Conservation (phyloP, 1,139 yeast species). For the Scheffersomyces lignicola region DNA sequence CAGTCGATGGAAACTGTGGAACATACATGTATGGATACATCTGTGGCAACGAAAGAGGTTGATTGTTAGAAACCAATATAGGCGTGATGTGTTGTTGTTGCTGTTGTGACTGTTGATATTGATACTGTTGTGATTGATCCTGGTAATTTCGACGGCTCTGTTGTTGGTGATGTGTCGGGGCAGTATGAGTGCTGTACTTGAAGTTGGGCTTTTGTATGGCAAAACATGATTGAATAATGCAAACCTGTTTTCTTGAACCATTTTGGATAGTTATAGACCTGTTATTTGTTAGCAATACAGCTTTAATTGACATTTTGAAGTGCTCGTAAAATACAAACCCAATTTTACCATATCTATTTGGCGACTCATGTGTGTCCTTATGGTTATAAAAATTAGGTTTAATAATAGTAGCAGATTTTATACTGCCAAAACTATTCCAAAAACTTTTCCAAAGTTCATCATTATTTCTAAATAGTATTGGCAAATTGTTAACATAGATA, state of each 20-base stretch:
- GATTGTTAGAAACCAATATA: background rate
- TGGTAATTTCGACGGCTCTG: conserved; percentile 1
- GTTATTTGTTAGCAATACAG: conserved; percentile 41
- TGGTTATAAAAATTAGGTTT: conserved; percentile 40
- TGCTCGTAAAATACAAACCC: conserved; percentile 44
- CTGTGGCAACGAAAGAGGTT: background rate
- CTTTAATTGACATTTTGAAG: conserved; percentile 40
- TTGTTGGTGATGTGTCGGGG: conserved; percentile 8
- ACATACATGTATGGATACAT: background rate
- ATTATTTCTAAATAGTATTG: conserved; percentile 41
- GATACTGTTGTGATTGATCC: conserved; percentile 2
- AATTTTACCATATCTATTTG: conserved; percentile 41
- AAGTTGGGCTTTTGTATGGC: conserved; percentile 34
- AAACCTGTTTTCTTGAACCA: conserved; percentile 18
- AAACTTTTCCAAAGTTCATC: conserved; percentile 40
- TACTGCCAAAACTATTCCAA: conserved; percentile 44
- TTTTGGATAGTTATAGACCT: conserved; percentile 16
- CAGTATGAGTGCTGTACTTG: background rate
- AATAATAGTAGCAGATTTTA: conserved; percentile 46
- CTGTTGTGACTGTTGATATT: background rate
- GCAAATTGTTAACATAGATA: conserved; percentile 55
- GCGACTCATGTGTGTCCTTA: conserved; percentile 9
- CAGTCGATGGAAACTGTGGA: conserved; percentile 2
- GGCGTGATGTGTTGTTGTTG: background rate
- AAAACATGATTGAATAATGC: conserved; percentile 40